Evolutionary conservation across 2,329 filamentous ascomycete species (phyloP).

Genomic region (Chalaropsis ovoidea): DNA sequence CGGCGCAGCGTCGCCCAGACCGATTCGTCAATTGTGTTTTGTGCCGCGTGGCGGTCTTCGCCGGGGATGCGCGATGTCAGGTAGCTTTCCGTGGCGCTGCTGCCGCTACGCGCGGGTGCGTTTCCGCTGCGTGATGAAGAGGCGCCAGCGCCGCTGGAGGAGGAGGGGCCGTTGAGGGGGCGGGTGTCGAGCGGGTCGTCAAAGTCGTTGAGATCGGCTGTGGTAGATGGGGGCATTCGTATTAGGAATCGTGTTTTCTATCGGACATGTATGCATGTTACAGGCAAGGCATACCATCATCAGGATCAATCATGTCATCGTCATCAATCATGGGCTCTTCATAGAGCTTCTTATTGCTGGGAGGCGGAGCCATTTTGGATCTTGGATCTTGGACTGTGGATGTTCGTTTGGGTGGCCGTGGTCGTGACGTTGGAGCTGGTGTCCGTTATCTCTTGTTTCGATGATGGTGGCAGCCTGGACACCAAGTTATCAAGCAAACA

Average conservation of each 20-base stretch:
- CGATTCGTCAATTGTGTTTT: conserved; percentile 91
- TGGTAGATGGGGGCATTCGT: background rate
- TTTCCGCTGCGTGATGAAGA: conserved; percentile 6
- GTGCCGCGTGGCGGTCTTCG: conserved; percentile 79
- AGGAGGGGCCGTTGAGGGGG: conserved; percentile 58
- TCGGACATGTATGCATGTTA: background rate
- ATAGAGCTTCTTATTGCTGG: conserved; percentile 23
- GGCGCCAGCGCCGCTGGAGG: conserved; percentile 38
- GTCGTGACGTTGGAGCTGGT: background rate
- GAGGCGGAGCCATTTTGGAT: conserved; percentile 24
- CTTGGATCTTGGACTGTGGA: background rate
- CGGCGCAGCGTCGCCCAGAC: conserved; percentile 96
- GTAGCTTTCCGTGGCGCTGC: conserved; percentile 59
- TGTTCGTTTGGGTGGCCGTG: background rate
- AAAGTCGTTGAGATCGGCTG: conserved; percentile 82
- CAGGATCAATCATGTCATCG: conserved; percentile 66
- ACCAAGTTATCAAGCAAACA: background rate
- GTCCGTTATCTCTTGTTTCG: background rate
- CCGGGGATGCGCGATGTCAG: conserved; percentile 83
- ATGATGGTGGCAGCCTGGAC: background rate
- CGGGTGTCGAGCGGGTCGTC: conserved; percentile 76
- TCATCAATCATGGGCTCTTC: conserved; percentile 43
- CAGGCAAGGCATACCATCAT: conserved; percentile 52
- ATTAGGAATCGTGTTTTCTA: background rate
- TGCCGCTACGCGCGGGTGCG: conserved; percentile 30